Percentiles rank a stretch among this genome's conserved stretches.
Conservation (phyloP, 805 yeast genomes). For the Tetrapisispora phaffii region DNA sequence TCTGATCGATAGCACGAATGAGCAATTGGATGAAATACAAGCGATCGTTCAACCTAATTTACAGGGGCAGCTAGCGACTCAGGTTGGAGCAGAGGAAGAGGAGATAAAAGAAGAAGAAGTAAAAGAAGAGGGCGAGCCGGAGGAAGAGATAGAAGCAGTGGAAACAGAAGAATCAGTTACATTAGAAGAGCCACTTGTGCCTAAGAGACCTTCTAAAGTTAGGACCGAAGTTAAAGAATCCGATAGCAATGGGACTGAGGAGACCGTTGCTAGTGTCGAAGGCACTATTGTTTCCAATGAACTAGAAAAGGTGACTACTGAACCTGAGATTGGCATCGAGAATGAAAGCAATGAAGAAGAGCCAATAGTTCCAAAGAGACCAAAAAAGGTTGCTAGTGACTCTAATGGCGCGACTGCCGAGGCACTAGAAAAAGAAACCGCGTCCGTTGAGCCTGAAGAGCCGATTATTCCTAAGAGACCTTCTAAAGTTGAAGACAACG, state of each 20-base stretch:
- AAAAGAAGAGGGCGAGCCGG: not conserved
- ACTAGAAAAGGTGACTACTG: not conserved
- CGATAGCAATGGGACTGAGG: not conserved
- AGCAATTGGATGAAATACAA: conserved; percentile 10
- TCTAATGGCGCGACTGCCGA: not conserved
- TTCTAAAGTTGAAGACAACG: no score
- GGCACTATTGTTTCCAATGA: no score
- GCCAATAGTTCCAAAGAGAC: conserved; percentile 10
- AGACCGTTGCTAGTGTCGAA: no score
- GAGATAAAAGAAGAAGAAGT: not conserved
- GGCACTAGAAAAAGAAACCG: not conserved
- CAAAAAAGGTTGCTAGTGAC: not conserved
- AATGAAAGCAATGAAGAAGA: not conserved
- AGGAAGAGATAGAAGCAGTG: not conserved
- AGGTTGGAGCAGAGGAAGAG: not conserved
- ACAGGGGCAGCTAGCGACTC: not conserved
- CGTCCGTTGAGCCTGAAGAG: no score
- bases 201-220: not conserved
- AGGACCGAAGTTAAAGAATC: not conserved
- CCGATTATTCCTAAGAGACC: no score
- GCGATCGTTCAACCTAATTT: not conserved
- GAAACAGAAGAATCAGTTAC: not conserved
- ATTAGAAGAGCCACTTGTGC: not conserved
- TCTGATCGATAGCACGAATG: conserved; percentile 8
- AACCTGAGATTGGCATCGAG: not conserved